Evolutionary conservation across 2,329 filamentous ascomycete species (phyloP), one percentile per base, ranked within the genome.

Genomic region (Xylariaceae sp.): DNA sequence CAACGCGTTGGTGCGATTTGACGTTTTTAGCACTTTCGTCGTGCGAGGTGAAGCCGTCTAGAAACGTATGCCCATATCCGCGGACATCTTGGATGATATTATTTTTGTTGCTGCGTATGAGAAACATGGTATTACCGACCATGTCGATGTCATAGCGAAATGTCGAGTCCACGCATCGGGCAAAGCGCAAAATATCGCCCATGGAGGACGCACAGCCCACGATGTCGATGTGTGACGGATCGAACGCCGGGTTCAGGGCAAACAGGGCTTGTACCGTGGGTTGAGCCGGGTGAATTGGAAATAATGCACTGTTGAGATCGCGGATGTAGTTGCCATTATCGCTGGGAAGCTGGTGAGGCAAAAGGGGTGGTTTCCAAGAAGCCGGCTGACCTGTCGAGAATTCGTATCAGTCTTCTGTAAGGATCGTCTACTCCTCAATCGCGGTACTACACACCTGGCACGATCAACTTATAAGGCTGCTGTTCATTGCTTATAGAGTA

Each of bases 91-190:
- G 62, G 39, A 69, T 69, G 11, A 67, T 34, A 44, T 67, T 48
- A 5, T 62, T 49, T 8, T 61, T 61, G 18, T 39, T 34, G 52
- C 67, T 70, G 23, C 62, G 63, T 51, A 66, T 48, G 2, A 70
- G 35, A 55, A 69, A 70, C 13, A 69, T 58, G 2, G 66, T 69
- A 30, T 67, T 64, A 8, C 65, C 66, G 51, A 70, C 44, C 48
- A 67, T 57, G 45, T 70, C 68, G 45, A 65, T 62, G 35, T 68
- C 61, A 17, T 67, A 67, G 37, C 65, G 60, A 55, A 69, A 69
- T 2, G 65, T 67, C 7, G 63, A 61, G 3, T 67, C 58, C 5
- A 66, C 49, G 4, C 60, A 64, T 35, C 62, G 55, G 10, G 51
- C 50, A 53, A 67, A 68, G 23, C 65, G 63, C 10, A 70, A 60